These are phyloP conservation scores for Rhododendron ovatum DNA, from an alignment of 148 eudicot genomes.

Conservation along the genomic window DNA sequence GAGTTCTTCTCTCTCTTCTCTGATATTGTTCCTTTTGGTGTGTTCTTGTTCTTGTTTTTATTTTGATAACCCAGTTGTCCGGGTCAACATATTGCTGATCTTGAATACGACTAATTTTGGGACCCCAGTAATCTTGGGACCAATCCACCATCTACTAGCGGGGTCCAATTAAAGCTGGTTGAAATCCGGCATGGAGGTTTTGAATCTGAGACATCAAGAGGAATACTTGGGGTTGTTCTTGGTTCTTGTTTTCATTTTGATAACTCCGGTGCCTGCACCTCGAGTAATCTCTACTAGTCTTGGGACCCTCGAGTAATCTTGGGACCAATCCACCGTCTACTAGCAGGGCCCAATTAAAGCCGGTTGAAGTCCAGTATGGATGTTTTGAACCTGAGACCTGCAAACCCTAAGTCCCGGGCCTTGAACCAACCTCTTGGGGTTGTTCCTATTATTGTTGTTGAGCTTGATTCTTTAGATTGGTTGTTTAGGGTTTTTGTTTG, in stretches of 20 bases:
- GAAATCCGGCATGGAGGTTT: too few species aligned
- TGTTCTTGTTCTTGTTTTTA: not conserved
- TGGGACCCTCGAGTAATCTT: not conserved
- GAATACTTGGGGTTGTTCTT: too few species aligned
- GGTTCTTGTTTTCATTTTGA: too few species aligned
- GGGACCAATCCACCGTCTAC: not conserved
- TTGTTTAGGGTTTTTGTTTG: slow-evolving; percentile 4
- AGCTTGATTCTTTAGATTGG: not conserved
- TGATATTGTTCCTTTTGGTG: not conserved
- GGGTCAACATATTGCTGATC: not conserved
- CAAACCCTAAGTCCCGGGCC: not conserved
- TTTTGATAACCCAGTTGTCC: not conserved
- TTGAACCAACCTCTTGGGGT: not conserved
- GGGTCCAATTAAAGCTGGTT: too few species aligned
- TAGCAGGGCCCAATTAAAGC: not conserved
- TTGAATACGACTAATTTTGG: too few species aligned
- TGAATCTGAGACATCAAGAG: too few species aligned
- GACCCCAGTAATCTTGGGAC: too few species aligned
- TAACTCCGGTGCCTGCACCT: too few species aligned
- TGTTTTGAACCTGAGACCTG: not conserved
- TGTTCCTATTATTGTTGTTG: not conserved
- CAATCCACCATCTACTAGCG: too few species aligned
- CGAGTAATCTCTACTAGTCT: too few species aligned
- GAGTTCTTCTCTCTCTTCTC: slow-evolving; percentile 28
- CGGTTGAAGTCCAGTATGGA: not conserved